phyloP scores from a whole-genome alignment of 768 basidiomycete species.

The Russula earlei region DNA sequence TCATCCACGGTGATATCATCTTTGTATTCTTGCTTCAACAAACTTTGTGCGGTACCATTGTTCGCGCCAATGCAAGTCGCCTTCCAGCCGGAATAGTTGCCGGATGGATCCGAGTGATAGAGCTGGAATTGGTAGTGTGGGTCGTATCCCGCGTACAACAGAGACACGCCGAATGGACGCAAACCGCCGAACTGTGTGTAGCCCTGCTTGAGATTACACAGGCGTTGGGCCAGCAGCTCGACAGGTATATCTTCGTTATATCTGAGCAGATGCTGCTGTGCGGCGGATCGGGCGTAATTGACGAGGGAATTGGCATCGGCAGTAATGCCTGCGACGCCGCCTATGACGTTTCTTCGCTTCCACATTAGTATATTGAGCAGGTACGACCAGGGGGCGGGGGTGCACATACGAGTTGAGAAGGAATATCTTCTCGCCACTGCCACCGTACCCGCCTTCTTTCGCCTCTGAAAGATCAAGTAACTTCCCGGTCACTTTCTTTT shows the following conservation, averaged over 20 bases:
- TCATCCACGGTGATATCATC: slow-evolving; percentile 88
- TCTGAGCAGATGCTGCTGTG: slow-evolving; percentile 76
- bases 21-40: slow-evolving; percentile 97
- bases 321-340: slow-evolving; percentile 90
- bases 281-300: slow-evolving; percentile 85
- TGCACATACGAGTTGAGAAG: slow-evolving; percentile 74
- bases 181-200: slow-evolving; percentile 98
- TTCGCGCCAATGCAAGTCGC: slow-evolving; percentile 99
- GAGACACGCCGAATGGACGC: slow-evolving; percentile 94
- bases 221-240: slow-evolving; percentile 83
- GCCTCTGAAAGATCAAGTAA: slow-evolving; percentile 82
- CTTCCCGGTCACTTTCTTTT: slow-evolving; percentile 98
- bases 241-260: slow-evolving; percentile 99
- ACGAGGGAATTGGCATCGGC: slow-evolving; percentile 97
- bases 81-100: slow-evolving; percentile 98
- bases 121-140: slow-evolving; percentile 94
- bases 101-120: slow-evolving; percentile 96
- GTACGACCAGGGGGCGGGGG: background rate
- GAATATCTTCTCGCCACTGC: slow-evolving; percentile 98
- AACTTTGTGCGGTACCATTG: slow-evolving; percentile 88
- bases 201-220: slow-evolving; percentile 97
- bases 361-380: background rate
- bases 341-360: slow-evolving; percentile 77
- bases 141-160: slow-evolving; percentile 96
- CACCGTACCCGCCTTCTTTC: slow-evolving; percentile 86